Evolutionary conservation across 257 asterid genomes (phyloP).

Genomic region (Gentiana straminea): DNA sequence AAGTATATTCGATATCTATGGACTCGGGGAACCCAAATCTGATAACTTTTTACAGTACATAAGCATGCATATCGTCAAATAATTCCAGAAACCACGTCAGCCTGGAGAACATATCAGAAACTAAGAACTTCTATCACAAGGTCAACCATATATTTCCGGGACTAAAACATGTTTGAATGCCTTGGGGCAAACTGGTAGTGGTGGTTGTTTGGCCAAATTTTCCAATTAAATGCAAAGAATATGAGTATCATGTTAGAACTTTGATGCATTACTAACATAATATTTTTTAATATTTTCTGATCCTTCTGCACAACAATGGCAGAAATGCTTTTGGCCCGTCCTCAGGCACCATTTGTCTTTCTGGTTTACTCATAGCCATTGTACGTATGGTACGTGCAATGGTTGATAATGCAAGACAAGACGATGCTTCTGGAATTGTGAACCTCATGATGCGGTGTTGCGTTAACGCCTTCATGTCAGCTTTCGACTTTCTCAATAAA

Average conservation of each 20-base stretch:
- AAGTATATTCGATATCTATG: too few species aligned
- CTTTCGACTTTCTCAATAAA: conserved; percentile 82
- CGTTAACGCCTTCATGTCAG: conserved; percentile 53
- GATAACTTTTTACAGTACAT: too few species aligned
- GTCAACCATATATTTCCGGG: too few species aligned
- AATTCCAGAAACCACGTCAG: too few species aligned
- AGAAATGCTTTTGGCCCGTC: conserved; percentile 93
- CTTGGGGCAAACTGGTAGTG: too few species aligned
- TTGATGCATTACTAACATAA: neutral
- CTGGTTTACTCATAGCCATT: conserved; percentile 50
- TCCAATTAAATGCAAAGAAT: too few species aligned
- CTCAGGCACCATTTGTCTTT: conserved; percentile 85
- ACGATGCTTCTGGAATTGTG: conserved; percentile 67
- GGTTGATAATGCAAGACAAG: conserved; percentile 87
- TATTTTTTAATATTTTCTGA: conserved; percentile 5
- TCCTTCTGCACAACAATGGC: conserved; percentile 15
- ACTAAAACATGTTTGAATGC: too few species aligned
- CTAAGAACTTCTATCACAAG: too few species aligned
- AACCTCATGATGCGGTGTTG: conserved; percentile 69
- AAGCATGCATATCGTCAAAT: too few species aligned
- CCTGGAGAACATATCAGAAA: too few species aligned
- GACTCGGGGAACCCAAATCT: too few species aligned
- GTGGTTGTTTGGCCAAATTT: too few species aligned
- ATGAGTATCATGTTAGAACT: neutral
- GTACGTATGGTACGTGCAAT: conserved; percentile 68